These are phyloP conservation scores for Lactarius hengduanensis DNA, from an alignment of 768 basidiomycete genomes.

Conservation along the genomic window DNA sequence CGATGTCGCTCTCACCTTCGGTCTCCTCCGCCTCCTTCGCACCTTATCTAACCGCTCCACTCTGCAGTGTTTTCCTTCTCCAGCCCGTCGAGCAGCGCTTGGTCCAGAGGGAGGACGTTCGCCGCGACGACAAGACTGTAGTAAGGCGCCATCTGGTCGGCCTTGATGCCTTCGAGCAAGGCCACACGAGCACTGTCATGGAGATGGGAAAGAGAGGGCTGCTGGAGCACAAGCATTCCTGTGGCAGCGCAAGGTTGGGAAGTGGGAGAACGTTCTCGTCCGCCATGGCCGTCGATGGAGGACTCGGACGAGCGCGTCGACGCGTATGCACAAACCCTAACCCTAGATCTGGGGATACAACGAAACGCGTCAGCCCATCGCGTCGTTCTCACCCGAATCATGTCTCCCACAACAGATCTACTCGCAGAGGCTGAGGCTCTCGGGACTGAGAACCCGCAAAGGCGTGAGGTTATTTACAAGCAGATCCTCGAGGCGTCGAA, in stretches of 20 bases:
- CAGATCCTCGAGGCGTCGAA: slow-evolving; percentile 52
- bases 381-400: slow-evolving; percentile 14
- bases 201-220: slow-evolving; percentile 55
- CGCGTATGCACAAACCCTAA: slow-evolving; percentile 28
- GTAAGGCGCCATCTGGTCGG: slow-evolving; percentile 90
- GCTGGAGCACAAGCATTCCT: slow-evolving; percentile 72
- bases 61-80: slow-evolving; percentile 70
- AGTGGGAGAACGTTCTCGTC: slow-evolving; percentile 83
- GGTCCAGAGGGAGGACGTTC: slow-evolving; percentile 49
- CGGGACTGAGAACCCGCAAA: slow-evolving; percentile 48
- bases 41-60: slow-evolving; percentile 72
- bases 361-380: slow-evolving; percentile 25
- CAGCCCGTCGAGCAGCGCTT: slow-evolving; percentile 53
- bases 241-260: slow-evolving; percentile 80
- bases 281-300: slow-evolving; percentile 53
- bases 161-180: slow-evolving; percentile 71
- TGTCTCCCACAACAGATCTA: slow-evolving; percentile 42
- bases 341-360: slow-evolving; percentile 15
- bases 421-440: slow-evolving; percentile 57
- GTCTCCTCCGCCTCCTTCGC: slow-evolving; percentile 81
- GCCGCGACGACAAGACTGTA: slow-evolving; percentile 58
- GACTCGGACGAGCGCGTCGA: slow-evolving; percentile 13
- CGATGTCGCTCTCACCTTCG: slow-evolving; percentile 91
- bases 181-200: slow-evolving; percentile 65
- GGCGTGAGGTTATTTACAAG: slow-evolving; percentile 74